Evolutionary conservation across 2,329 filamentous ascomycete genomes (phyloP).

Genomic region (Paecilomyces sp.): DNA sequence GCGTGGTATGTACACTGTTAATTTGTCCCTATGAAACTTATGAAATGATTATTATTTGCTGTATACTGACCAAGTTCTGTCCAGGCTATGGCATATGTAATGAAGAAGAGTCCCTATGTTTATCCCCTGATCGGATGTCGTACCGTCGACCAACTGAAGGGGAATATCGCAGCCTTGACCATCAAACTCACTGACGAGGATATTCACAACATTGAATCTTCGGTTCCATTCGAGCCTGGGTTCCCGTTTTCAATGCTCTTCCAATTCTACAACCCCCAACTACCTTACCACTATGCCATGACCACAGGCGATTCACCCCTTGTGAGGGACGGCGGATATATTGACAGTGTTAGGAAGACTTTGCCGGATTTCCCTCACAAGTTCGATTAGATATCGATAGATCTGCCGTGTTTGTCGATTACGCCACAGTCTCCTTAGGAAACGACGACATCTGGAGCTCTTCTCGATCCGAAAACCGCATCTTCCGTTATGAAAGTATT

Average conservation of each 20-base stretch:
- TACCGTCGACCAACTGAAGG: constrained; percentile 19
- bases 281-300: neutral
- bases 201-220: constrained; percentile 37
- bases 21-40: neutral
- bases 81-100: constrained; percentile 44
- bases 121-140: constrained; percentile 48
- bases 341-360: neutral
- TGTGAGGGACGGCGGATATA: neutral
- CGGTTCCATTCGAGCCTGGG: constrained; percentile 45
- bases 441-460: neutral
- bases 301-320: neutral
- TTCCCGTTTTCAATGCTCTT: constrained; percentile 34
- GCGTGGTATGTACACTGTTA: constrained; percentile 2
- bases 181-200: neutral
- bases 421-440: neutral
- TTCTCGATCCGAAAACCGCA: neutral
- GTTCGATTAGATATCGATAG: neutral
- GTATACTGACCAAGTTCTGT: constrained; percentile 6
- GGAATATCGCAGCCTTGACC: constrained; percentile 9
- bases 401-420: neutral
- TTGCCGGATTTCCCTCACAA: neutral
- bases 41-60: neutral
- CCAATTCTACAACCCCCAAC: neutral
- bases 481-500: no score
- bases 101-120: constrained; percentile 45